phyloP scores from a whole-genome alignment of 495 filamentous ascomycete species.

The Cenococcum geophilum region DNA sequence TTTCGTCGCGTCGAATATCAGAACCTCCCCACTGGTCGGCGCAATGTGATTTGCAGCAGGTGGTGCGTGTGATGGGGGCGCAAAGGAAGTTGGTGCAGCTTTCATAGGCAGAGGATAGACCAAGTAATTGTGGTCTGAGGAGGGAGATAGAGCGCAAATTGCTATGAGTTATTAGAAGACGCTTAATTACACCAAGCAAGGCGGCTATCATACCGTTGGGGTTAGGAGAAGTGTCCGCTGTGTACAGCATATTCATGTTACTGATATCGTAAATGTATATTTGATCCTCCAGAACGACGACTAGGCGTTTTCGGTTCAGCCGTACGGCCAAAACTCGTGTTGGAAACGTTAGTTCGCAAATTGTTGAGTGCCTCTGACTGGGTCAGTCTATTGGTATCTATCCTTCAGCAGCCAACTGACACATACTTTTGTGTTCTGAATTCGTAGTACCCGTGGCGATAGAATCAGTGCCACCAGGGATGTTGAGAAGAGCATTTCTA shows the following conservation, averaged over 20 bases:
- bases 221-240: conserved; percentile 89
- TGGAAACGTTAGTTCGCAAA: conserved; percentile 97
- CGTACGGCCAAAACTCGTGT: conserved; percentile 88
- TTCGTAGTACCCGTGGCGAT: conserved; percentile 82
- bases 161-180: conserved; percentile 43
- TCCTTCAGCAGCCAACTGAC: conserved; percentile 1
- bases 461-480: conserved; percentile 91
- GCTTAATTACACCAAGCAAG: not conserved
- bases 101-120: conserved; percentile 90
- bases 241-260: conserved; percentile 90
- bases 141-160: conserved; percentile 86
- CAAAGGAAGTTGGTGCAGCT: conserved; percentile 54
- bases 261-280: conserved; percentile 98
- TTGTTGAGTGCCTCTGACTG: conserved; percentile 77
- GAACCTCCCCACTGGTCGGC: conserved; percentile 83
- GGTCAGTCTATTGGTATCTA: conserved; percentile 13
- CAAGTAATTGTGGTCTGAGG: conserved; percentile 90
- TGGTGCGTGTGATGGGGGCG: conserved; percentile 76
- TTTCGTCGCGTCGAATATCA: conserved; percentile 82
- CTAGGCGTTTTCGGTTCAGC: conserved; percentile 87
- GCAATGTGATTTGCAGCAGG: conserved; percentile 67
- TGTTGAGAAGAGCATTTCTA: conserved; percentile 99
- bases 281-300: conserved; percentile 87
- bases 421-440: conserved; percentile 92
- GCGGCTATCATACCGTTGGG: conserved; percentile 54